Percentiles rank a stretch among this genome's conserved stretches.
Conservation (phyloP, 192 early-diverging fungal genomes). For the Coemansia sp. region DNA sequence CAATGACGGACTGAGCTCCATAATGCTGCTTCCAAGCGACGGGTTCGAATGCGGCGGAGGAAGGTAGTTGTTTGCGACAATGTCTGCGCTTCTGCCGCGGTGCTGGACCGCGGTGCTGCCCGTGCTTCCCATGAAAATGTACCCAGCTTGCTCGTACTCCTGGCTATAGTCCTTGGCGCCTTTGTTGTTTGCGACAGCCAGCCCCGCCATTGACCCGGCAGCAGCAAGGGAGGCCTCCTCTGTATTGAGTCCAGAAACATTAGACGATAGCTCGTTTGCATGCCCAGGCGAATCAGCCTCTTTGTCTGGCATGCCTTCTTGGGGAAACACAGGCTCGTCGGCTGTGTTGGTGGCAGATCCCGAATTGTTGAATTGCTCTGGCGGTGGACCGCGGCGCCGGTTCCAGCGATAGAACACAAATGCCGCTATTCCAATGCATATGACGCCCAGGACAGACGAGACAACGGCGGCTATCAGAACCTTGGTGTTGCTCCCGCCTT, state of each 20-base stretch:
- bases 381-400: conserved; percentile 9
- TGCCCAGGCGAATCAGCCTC: too few species aligned
- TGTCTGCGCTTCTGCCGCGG: conserved; percentile 11
- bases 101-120: conserved; percentile 5
- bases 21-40: conserved; percentile 26
- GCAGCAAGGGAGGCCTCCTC: too few species aligned
- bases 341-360: too few species aligned
- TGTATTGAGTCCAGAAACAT: too few species aligned
- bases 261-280: too few species aligned
- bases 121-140: conserved; percentile 4
- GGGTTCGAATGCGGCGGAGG: conserved; percentile 24
- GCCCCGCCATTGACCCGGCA: background rate
- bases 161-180: conserved; percentile 6
- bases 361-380: too few species aligned
- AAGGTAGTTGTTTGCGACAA: conserved; percentile 33
- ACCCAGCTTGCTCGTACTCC: conserved; percentile 13
- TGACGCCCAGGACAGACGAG: conserved; percentile 14
- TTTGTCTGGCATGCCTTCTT: too few species aligned
- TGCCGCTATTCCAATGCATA: conserved; percentile 19
- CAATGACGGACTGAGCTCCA: conserved; percentile 1
- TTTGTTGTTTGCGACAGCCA: background rate
- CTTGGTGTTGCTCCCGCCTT: conserved; percentile 6
- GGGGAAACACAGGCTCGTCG: too few species aligned
- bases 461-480: conserved; percentile 20
- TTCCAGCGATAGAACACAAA: conserved; percentile 24